Evolutionary conservation across 352 stramenopile species (phyloP).

Genomic region (Peronospora farinosa): DNA sequence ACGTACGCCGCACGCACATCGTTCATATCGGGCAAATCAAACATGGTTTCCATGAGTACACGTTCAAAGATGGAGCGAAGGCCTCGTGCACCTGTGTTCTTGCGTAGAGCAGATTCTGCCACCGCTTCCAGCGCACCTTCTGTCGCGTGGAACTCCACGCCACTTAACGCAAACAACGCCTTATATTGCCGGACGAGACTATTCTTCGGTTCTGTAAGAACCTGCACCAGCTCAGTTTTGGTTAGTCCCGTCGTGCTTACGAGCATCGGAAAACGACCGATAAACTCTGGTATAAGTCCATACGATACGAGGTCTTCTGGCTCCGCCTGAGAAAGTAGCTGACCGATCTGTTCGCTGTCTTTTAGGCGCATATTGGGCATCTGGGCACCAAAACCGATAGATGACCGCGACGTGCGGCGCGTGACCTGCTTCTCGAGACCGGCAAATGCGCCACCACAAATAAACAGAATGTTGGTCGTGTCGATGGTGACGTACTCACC

Average conservation of each 20-base stretch:
- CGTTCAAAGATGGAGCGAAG: conserved; percentile 93
- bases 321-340: conserved; percentile 90
- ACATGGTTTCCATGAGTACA: conserved; percentile 95
- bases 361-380: conserved; percentile 80
- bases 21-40: conserved; percentile 89
- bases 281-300: conserved; percentile 98
- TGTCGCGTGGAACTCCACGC: conserved; percentile 94
- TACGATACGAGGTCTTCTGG: conserved; percentile 95
- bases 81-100: conserved; percentile 94
- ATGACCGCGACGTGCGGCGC: conserved; percentile 87
- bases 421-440: conserved; percentile 94
- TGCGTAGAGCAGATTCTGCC: conserved; percentile 87
- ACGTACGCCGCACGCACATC: conserved; percentile 92
- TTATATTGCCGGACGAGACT: conserved; percentile 97
- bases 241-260: conserved; percentile 91
- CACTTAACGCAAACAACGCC: conserved; percentile 93
- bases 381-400: conserved; percentile 96
- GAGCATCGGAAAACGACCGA: conserved; percentile 96
- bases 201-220: conserved; percentile 97
- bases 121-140: conserved; percentile 92
- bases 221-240: conserved; percentile 89
- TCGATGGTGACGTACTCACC: conserved; percentile 97
- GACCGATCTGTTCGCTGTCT: conserved; percentile 81
- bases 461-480: conserved; percentile 99
- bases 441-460: conserved; percentile 95